A percentile compares a stretch with the other conserved stretches of the same genome.
Evolutionary conservation across 2,329 filamentous ascomycete genomes (phyloP).

Genomic region (Aspergillus intermedius): DNA sequence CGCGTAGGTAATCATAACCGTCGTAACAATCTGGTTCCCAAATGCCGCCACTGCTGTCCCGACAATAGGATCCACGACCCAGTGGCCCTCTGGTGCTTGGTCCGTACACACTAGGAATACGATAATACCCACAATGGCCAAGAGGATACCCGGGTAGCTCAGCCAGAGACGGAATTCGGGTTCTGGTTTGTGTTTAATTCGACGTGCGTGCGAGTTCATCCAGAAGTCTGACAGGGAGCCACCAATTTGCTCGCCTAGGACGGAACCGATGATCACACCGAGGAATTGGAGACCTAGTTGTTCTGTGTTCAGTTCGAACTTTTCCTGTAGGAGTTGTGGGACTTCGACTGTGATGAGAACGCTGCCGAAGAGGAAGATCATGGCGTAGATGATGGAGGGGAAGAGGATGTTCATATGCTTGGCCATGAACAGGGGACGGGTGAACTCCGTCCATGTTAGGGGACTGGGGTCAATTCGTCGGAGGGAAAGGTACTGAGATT

Average conservation of each 20-base stretch:
- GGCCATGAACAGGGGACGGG: conserved; percentile 45
- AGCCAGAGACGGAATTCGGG: conserved; percentile 56
- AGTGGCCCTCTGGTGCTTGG: conserved; percentile 40
- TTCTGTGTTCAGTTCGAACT: conserved; percentile 53
- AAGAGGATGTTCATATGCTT: conserved; percentile 45
- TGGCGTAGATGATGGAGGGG: conserved; percentile 50
- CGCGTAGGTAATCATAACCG: conserved; percentile 55
- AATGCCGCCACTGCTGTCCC: conserved; percentile 49
- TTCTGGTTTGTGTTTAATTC: conserved; percentile 34
- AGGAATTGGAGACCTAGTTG: conserved; percentile 56
- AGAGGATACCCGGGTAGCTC: conserved; percentile 47
- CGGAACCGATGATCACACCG: conserved; percentile 52
- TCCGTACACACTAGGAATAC: conserved; percentile 53
- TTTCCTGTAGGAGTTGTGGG: conserved; percentile 50
- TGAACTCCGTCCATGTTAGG: conserved; percentile 44
- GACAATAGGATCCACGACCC: conserved; percentile 53
- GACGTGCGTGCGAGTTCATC: conserved; percentile 42
- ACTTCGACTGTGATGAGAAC: conserved; percentile 55
- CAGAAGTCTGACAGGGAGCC: conserved; percentile 52
- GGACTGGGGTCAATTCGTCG: conserved; percentile 50
- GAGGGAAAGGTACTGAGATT: conserved; percentile 42
- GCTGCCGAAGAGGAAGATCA: conserved; percentile 52
- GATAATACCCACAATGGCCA: conserved; percentile 49
- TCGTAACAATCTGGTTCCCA: conserved; percentile 59
- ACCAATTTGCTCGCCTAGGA: conserved; percentile 56